These are phyloP conservation scores for Solanum sejunctum DNA, from an alignment of 257 asterid genomes.

Conservation along the genomic window DNA sequence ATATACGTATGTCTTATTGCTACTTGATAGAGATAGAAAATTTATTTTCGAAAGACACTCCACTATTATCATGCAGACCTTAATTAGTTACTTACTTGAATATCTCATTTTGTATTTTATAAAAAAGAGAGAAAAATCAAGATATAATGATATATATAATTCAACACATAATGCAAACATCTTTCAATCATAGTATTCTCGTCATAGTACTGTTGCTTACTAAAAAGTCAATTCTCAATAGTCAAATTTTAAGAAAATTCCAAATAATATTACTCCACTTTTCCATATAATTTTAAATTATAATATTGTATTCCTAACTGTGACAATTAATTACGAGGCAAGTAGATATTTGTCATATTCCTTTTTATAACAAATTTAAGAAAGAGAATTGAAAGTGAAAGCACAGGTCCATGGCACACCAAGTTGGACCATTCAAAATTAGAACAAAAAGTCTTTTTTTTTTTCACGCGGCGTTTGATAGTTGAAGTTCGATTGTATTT, in stretches of 20 bases:
- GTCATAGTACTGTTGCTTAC: not conserved
- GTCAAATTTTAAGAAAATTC: not conserved
- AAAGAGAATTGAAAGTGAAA: not conserved
- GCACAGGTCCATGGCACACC: not conserved
- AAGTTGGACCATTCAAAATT: not conserved
- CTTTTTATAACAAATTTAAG: no score
- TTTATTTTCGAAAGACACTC: no score
- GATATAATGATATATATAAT: not conserved
- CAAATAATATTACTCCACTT: not conserved
- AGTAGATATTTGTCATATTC: no score
- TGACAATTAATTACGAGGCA: not conserved
- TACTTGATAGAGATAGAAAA: no score
- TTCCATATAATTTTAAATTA: not conserved
- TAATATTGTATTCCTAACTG: not conserved
- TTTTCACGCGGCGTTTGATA: no score
- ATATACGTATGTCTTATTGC: fast-evolving
- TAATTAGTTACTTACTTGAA: not conserved
- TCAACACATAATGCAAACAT: not conserved
- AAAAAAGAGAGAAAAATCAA: not conserved
- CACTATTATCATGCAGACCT: no score
- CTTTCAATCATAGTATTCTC: not conserved
- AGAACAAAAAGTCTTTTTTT: not conserved
- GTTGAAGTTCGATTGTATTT: no score
- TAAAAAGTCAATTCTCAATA: not conserved
- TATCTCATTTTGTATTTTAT: not conserved